Evolutionary conservation across 2,329 filamentous ascomycete species (phyloP), one percentile per base, ranked within the genome.

Genomic region (Boeremia exigua): DNA sequence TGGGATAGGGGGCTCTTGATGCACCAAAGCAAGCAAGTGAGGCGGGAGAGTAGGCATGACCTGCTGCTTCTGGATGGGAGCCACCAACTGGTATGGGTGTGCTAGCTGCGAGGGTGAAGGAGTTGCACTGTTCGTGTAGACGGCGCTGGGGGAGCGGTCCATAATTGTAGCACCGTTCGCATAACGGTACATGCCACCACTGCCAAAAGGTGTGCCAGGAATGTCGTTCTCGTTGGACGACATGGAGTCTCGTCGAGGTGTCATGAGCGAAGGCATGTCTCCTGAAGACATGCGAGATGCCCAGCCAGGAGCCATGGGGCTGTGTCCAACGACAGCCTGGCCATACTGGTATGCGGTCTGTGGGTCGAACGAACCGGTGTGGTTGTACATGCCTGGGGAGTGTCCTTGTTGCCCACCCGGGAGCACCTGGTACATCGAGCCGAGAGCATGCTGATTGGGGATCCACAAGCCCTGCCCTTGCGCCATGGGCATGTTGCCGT

Each of bases 1-100:
- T 17, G 95, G 95, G 59, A 99, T 90, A 0, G 87, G 77, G 15
- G 95, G 95, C n/a, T 92, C 88, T 70, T 90, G 86, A 68, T 88
- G 64, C 37, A 82, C 66, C 37, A 81, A 68, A 38, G 77, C 70
- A 69, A 80, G 76, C 54, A 82, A 71, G 39, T 78, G 74, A 14
- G 79, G 76, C 23, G 80, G 75, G 48, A 81, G 72, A 17, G 77
- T 75, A 48, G 69, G 67, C 60, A 77, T 73, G 19, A 53, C 46
- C 42, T 74, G 71, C 50, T 71, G 67, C 68, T 77, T 77, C 59
- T 63, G 67, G n/a, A 74, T 63, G 10, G 72, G 70, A 17, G 75
- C 69, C 63, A 79, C 75, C 59, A 79, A 71, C 65, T 72, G 68
- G 49, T 81, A 81, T 2, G 72, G 71, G 49, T 76, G 77, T 12